Conservation (phyloP, 129 eudicot genomes). For the Flaveria brownii region DNA sequence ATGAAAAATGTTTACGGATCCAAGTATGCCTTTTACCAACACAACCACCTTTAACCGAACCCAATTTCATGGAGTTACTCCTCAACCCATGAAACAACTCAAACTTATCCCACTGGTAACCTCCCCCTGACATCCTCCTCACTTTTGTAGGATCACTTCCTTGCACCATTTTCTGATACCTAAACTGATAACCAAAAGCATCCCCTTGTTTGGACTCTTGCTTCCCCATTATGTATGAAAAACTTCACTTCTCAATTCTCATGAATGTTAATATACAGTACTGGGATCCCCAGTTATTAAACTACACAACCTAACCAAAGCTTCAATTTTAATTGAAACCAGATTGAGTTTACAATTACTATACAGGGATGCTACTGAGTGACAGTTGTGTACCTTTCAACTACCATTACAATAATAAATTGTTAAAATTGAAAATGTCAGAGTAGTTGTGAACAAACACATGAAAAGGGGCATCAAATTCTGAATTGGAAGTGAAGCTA, state of each 20-base stretch:
- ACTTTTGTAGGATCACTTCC: conserved; percentile 45
- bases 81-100: conserved; percentile 48
- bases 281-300: neutral
- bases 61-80: conserved; percentile 45
- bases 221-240: conserved; percentile 51
- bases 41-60: conserved; percentile 52
- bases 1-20: conserved; percentile 55
- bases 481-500: conserved; percentile 74
- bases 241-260: conserved; percentile 14
- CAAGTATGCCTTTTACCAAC: conserved; percentile 56
- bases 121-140: conserved; percentile 53
- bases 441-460: conserved; percentile 43
- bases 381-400: too few species aligned
- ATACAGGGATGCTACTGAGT: too few species aligned
- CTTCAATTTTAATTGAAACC: neutral
- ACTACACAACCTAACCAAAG: neutral
- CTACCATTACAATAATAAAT: neutral
- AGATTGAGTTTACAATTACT: neutral
- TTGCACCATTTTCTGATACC: conserved; percentile 39
- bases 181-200: conserved; percentile 40
- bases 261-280: conserved; percentile 13
- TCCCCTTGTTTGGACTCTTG: conserved; percentile 46
- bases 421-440: conserved; percentile 29
- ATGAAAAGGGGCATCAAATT: conserved; percentile 45
- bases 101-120: conserved; percentile 43